phyloP scores from a whole-genome alignment of 2,329 filamentous ascomycete genomes.

The Xylariaceae sp. region DNA sequence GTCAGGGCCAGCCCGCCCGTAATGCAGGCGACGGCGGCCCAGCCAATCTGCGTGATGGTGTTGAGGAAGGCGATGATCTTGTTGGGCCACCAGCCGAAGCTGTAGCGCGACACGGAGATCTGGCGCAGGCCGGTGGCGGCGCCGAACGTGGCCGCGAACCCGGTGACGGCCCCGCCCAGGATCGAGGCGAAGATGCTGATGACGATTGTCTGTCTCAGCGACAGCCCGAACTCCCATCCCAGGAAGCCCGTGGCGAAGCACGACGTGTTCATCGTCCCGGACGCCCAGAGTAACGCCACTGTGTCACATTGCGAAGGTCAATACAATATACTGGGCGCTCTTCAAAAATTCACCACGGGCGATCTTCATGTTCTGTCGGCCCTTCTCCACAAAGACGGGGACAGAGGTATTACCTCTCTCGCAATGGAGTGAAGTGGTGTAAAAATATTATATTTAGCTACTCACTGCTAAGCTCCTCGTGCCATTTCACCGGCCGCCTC shows the following conservation, averaged over 20 bases:
- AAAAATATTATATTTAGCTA: no score
- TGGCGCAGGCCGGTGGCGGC: conserved; percentile 46
- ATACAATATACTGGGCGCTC: no score
- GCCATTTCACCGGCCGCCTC: conserved; percentile 30
- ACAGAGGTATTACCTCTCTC: not conserved
- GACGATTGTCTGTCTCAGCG: conserved; percentile 38
- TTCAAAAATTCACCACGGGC: no score
- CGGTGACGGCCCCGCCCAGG: conserved; percentile 38
- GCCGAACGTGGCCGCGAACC: conserved; percentile 46
- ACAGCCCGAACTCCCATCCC: conserved; percentile 43
- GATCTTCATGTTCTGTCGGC: no score
- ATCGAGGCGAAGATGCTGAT: conserved; percentile 43
- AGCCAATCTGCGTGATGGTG: conserved; percentile 44
- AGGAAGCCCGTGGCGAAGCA: conserved; percentile 49
- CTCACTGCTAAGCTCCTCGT: conserved; percentile 26
- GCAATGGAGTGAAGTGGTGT: no score
- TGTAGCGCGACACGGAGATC: conserved; percentile 44
- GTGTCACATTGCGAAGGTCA: no score
- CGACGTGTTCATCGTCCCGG: conserved; percentile 44
- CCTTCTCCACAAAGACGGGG: not conserved
- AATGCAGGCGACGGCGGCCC: conserved; percentile 46
- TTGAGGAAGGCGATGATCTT: conserved; percentile 47
- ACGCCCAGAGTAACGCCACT: conserved; percentile 48
- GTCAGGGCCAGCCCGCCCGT: conserved; percentile 45
- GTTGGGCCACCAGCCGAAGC: conserved; percentile 46